phyloP scores from a whole-genome alignment of 306 rosid species.

The Vicia sativa region DNA sequence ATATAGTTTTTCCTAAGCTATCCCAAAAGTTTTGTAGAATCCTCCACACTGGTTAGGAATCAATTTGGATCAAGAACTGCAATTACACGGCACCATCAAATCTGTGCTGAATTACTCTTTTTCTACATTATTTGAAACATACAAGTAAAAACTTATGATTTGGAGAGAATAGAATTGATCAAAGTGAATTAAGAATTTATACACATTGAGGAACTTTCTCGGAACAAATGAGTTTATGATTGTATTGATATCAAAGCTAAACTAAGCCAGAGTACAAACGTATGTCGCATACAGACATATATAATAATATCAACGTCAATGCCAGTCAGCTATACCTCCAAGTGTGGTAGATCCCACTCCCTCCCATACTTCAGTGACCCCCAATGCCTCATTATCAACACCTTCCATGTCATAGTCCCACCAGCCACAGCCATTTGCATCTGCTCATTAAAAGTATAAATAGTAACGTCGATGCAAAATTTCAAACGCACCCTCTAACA shows the following conservation, averaged over 20 bases:
- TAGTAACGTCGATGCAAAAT: slow-evolving; percentile 15
- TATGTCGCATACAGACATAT: background rate
- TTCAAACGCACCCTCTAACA: slow-evolving; percentile 1
- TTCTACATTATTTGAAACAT: background rate
- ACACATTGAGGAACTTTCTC: slow-evolving; percentile 10
- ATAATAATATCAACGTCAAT: slow-evolving; percentile 44
- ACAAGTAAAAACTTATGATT: background rate
- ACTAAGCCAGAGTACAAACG: slow-evolving; percentile 12
- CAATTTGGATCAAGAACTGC: background rate
- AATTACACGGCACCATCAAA: background rate
- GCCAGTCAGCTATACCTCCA: slow-evolving; percentile 83
- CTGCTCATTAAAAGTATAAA: slow-evolving; percentile 44
- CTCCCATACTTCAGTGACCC: slow-evolving; percentile 86
- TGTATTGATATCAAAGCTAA: slow-evolving; percentile 27
- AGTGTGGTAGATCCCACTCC: slow-evolving; percentile 92
- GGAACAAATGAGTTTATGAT: slow-evolving; percentile 11
- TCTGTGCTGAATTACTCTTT: background rate
- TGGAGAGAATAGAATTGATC: background rate
- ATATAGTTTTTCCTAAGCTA: background rate
- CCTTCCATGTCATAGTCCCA: slow-evolving; percentile 95
- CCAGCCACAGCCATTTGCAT: slow-evolving; percentile 89
- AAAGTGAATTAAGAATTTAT: slow-evolving; percentile 9
- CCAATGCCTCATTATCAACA: slow-evolving; percentile 77
- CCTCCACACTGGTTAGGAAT: background rate
- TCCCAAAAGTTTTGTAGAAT: background rate